phyloP scores from a whole-genome alignment of 176 grass and related monocot species.

The Pontederia crassipes region DNA sequence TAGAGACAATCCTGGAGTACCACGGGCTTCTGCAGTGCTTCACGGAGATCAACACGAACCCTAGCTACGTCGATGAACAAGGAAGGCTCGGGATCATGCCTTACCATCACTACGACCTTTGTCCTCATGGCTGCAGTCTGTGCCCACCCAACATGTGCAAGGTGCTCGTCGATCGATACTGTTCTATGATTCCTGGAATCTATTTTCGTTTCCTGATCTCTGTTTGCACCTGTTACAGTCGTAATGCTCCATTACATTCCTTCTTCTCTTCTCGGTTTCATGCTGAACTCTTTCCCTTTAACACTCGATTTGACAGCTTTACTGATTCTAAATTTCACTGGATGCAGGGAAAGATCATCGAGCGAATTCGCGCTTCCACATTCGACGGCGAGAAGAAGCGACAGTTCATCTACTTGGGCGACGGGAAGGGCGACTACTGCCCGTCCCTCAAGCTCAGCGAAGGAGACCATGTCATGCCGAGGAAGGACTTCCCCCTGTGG shows the following conservation, averaged over 20 bases:
- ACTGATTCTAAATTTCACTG: not conserved
- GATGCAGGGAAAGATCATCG: constrained; percentile 32
- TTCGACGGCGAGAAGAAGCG: constrained; percentile 21
- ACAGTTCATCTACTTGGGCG: constrained; percentile 59
- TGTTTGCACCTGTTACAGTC: too few relatives aligned
- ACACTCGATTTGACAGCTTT: not conserved
- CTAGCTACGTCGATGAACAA: constrained; percentile 1
- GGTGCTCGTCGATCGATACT: not conserved
- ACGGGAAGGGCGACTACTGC: constrained; percentile 80
- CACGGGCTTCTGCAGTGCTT: constrained; percentile 7
- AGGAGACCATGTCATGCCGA: constrained; percentile 69
- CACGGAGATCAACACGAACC: constrained; percentile 7
- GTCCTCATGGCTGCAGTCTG: constrained; percentile 1
- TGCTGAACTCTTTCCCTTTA: too few relatives aligned
- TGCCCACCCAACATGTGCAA: constrained; percentile 14
- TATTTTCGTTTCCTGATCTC: too few relatives aligned
- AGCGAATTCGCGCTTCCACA: constrained; percentile 32
- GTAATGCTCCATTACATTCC: too few relatives aligned
- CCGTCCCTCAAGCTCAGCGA: constrained; percentile 40
- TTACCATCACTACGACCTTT: not conserved
- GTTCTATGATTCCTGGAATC: not conserved
- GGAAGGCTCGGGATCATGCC: constrained; percentile 1
- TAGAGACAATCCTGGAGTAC: not conserved
- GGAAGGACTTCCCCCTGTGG: constrained; percentile 65
- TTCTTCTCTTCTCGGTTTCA: too few relatives aligned